Evolutionary conservation across 23 red algal species (phyloP), one percentile per base, ranked within the genome.

Genomic region (Gracilaria caudata): DNA sequence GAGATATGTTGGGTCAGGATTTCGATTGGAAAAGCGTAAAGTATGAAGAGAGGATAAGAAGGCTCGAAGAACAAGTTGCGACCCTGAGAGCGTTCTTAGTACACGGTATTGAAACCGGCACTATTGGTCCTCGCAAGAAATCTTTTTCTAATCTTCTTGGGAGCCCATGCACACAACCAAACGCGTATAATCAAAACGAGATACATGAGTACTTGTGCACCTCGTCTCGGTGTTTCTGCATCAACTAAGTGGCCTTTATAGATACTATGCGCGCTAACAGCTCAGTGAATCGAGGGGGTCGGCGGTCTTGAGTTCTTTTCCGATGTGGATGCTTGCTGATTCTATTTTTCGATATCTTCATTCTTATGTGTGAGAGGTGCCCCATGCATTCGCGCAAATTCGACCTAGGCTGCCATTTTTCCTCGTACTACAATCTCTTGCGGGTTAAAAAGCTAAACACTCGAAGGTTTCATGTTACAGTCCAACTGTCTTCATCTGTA

Each of bases 31-130:
- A 73, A 55, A 73, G 35, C 55, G 6, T 78, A 28, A 61, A 72
- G 37, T 89, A 89, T 46, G 85, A 89, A 71, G 85, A 89, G 29
- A 61, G 85, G 34, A 89, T 89, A 79, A 46, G 85, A 44, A 89
- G 71, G 57, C 74, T 89, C 19, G 85, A 89, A 28, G 85, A 77
- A 28, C 63, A 89, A 32, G 85, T 89, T 3, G 85, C 85, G 36
- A 79, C 41, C 3, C 33, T 89, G 55, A 89, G 41, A 45, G 61
- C 64, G 3, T 78, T 89, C 21, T 23, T 89, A 20, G 29, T 55
- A 33, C 51, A 64, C 36, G 61, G 51, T 43, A 58, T 78, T 44
- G 85, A 89, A 33, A 55, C 29, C 21, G 73, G 85, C 7, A 30
- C 51, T 30, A 65, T 55, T 79, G 33, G 55, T 4, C 35, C 85